Base-by-base conservation (phyloP, 805 yeast genomes). In the Nakazawaea sp. region DNA sequence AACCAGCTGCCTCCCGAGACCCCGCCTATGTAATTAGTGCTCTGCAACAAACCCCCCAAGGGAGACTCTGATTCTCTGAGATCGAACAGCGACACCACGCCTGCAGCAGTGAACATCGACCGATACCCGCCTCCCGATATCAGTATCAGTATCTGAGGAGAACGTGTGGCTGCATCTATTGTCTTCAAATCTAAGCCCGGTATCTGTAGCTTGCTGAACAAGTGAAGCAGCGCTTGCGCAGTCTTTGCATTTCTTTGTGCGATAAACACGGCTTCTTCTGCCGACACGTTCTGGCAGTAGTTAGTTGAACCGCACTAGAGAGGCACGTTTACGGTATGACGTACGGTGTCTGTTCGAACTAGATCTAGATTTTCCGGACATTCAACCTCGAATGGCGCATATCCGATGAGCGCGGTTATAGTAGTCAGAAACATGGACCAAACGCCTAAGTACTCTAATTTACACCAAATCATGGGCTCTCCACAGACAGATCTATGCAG, bases 1-100 rank as follows among this genome's bases (percentile, higher is more conserved):
- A 78, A 55, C 88, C 89, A 81, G 32, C 81, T 70, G 1, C 88
- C 89, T 1, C 88, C 88, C 3, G 86, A 78, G 1, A 78, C 67
- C 1, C 87, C 87, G 0, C 75, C 69, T 9, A 81, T 60, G 49
- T 81, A 80, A 12, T 70, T 58, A 0, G 76, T 42, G 6, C 72
- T 58, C 46, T 79, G 84, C 16, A 73, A 53, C 9, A 80, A 38
- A 0, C 81, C 81, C 17, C 72, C 72, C 13, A 75, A 43, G 2
- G 31, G 27, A 2, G 66, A 30, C 5, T 56, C 52, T 0, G 62
- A 52, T 4, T 72, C 66, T 36, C 80, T 52, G 10, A 38, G 41
- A 46, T 77, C 84, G 33, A 67, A 56, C 0, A 81, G 80, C 4
- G 66, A 55, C 4, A 77, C 40, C 2, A 65, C 62, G 0, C 85